These are phyloP conservation scores for Xylariaceae sp. DNA, from an alignment of 2,329 filamentous ascomycete species.

Conservation along the genomic window DNA sequence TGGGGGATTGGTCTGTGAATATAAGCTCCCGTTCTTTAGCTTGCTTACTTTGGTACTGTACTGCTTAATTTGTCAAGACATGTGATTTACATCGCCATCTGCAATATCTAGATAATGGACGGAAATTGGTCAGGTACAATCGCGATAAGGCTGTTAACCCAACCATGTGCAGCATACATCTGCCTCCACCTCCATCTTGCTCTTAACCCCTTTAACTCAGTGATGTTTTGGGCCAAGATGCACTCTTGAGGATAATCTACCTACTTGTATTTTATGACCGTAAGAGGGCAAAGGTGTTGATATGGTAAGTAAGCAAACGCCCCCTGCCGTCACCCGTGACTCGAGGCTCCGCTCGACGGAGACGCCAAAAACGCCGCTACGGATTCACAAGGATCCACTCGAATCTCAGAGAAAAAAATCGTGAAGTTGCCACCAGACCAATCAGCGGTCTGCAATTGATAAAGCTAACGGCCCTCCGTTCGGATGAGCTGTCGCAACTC, in stretches of 20 bases:
- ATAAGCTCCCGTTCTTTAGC: too few relatives aligned
- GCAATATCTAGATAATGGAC: neutral
- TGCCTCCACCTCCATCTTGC: too few relatives aligned
- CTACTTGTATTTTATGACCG: too few relatives aligned
- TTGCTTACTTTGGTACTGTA: too few relatives aligned
- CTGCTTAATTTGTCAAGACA: too few relatives aligned
- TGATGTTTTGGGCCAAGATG: too few relatives aligned
- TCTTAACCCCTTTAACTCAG: too few relatives aligned
- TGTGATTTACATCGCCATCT: too few relatives aligned
- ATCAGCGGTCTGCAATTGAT: conserved; percentile 11
- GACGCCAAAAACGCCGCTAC: neutral
- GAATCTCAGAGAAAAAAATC: conserved; percentile 6
- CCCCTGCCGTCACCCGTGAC: conserved; percentile 1
- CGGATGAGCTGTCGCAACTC: conserved; percentile 1
- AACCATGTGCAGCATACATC: neutral
- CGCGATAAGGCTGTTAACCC: too few relatives aligned
- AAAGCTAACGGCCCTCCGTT: conserved; percentile 7
- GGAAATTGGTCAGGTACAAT: too few relatives aligned
- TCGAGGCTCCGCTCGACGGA: conserved; percentile 1
- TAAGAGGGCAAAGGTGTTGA: neutral
- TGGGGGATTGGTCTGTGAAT: too few relatives aligned
- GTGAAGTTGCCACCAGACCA: conserved; percentile 10
- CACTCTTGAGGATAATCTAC: too few relatives aligned
- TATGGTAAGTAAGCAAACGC: conserved; percentile 2
- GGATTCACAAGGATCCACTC: conserved; percentile 9